These are phyloP conservation scores for Boechera retrofracta DNA, from an alignment of 345 rosid genomes.

Conservation along the genomic window DNA sequence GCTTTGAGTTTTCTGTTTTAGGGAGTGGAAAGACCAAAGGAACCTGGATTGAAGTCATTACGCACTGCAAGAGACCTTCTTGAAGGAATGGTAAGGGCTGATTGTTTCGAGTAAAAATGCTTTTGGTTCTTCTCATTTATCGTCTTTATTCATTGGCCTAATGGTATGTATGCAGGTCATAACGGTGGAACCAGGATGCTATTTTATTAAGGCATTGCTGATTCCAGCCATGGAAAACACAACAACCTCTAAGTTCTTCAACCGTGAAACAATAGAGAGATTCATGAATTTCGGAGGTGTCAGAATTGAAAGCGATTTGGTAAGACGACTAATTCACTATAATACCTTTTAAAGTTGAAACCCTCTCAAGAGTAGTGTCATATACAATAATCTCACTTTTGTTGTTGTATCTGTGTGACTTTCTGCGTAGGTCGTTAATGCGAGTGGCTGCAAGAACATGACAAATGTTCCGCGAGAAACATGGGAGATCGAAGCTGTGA, in stretches of 20 bases:
- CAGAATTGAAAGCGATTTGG: constrained; percentile 96
- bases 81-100: constrained; percentile 77
- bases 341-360: not conserved
- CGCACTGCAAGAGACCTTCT: constrained; percentile 74
- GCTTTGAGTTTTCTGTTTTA: constrained; percentile 40
- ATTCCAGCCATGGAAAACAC: constrained; percentile 66
- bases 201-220: constrained; percentile 82
- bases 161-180: constrained; percentile 61
- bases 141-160: not conserved
- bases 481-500: constrained; percentile 84
- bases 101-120: not conserved
- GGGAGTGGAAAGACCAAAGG: constrained; percentile 73
- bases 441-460: constrained; percentile 78
- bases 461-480: constrained; percentile 71
- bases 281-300: constrained; percentile 86
- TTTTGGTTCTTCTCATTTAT: not conserved
- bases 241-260: constrained; percentile 69
- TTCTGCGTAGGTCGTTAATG: constrained; percentile 58
- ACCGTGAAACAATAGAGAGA: constrained; percentile 55
- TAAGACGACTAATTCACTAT: constrained; percentile 33
- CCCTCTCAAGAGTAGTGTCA: not conserved
- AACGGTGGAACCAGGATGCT: constrained; percentile 98
- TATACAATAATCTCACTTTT: not conserved
- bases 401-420: not conserved
- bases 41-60: constrained; percentile 78